Percentiles rank a stretch among this genome's conserved stretches.
Conservation (phyloP, 2,329 filamentous ascomycete genomes). For the Diaporthe amygdali region DNA sequence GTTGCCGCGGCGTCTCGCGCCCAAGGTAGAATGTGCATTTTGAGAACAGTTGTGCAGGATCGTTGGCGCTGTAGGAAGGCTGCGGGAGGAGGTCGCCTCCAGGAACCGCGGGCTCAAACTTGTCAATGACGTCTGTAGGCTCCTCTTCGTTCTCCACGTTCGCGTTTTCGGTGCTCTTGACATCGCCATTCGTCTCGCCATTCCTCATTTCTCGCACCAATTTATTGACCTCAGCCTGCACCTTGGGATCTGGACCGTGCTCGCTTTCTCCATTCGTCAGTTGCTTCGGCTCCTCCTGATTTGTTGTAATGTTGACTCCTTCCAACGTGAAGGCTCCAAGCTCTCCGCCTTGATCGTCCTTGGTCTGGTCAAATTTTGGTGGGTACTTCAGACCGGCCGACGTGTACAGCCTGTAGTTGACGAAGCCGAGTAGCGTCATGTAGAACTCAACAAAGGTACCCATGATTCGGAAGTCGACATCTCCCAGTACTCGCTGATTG, state of each 20-base stretch:
- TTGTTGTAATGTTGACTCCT: constrained; percentile 66
- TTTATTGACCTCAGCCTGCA: constrained; percentile 72
- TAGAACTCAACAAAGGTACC: constrained; percentile 99
- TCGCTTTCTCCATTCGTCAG: constrained; percentile 54
- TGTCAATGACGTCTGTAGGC: constrained; percentile 75
- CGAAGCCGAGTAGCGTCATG: constrained; percentile 91
- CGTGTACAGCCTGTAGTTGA: constrained; percentile 95
- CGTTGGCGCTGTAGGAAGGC: constrained; percentile 69
- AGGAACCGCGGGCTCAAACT: constrained; percentile 83
- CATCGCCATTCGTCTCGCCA: constrained; percentile 45
- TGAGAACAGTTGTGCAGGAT: constrained; percentile 79
- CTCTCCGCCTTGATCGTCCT: constrained; percentile 89
- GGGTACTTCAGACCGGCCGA: constrained; percentile 92
- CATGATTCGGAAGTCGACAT: constrained; percentile 99
- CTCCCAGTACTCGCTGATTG: constrained; percentile 90
- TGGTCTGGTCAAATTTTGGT: constrained; percentile 86
- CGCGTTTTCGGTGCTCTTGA: constrained; percentile 44
- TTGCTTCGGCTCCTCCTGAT: constrained; percentile 59
- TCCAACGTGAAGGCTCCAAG: constrained; percentile 91
- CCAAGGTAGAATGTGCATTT: constrained; percentile 92
- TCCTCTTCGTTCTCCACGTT: constrained; percentile 53
- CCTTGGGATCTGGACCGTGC: constrained; percentile 64
- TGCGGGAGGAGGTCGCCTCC: constrained; percentile 88
- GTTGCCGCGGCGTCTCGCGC: constrained; percentile 87
- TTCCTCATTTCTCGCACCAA: constrained; percentile 71